Evolutionary conservation across 345 rosid species (phyloP), one percentile per base, ranked within the genome.

Genomic region (Dipteronia dyeriana): DNA sequence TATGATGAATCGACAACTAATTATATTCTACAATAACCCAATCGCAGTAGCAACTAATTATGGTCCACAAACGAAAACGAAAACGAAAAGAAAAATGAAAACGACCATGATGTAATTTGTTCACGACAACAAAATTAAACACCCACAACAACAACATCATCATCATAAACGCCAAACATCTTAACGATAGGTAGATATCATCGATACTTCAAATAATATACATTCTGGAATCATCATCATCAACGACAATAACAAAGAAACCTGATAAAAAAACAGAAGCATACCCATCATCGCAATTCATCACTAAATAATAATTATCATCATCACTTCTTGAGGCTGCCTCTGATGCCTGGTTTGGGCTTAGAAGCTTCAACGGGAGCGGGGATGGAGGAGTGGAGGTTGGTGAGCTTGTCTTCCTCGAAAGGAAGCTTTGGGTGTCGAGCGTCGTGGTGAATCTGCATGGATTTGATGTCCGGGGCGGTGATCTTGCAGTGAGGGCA

Each of bases 401-500:
- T 93, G 75, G 76, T 84, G 68, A 93, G 53, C 85, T 88, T 90
- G 9, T 83, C 69, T 75, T 93, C 97, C 4, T 95, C 98, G 49
- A 80, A 95, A 43, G 91, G 90, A 41, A 95, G 72, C 87, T 91
- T 93, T 0, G 98, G 96, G 68, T 95, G 98, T 73, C 88, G 90
- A 9, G 99, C 87, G 4, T 93, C 99, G 80, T 95, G 99, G 75
- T 95, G 99, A 78, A 91, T 93, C 90, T 93, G 91, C 98, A 95
- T 95, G 10, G 97, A 82, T 76, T 95, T 95, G 5, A 91, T 0
- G 80, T 90, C 98, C 0, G 98, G 99, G 7, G 81, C 97, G 0
- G 94, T 94, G 31, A 64, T 66, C 81, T 94, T 96, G 88, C 98
- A 96, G 87, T 77, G 95, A 12, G 97, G 99, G 70, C 97, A 96